These are phyloP conservation scores for Chrysoporthe cubensis DNA, from an alignment of 2,329 filamentous ascomycete genomes.

Conservation along the genomic window DNA sequence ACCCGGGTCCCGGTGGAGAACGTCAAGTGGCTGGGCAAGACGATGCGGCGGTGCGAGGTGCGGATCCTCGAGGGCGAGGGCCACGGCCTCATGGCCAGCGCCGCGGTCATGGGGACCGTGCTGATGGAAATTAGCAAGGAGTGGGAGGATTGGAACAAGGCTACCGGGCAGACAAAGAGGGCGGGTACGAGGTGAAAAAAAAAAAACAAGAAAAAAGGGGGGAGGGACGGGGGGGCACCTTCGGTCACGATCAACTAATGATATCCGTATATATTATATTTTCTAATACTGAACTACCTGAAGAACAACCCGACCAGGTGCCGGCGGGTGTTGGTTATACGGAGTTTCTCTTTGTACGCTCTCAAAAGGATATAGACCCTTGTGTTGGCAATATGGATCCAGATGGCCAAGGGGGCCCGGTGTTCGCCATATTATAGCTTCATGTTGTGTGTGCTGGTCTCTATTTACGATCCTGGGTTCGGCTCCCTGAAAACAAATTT, in stretches of 20 bases:
- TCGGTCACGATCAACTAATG: neutral
- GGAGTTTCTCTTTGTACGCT: neutral
- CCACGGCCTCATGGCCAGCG: constrained; percentile 94
- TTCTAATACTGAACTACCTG: neutral
- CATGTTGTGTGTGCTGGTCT: neutral
- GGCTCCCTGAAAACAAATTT: too few species aligned
- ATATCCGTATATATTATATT: neutral
- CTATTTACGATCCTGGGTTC: too few species aligned
- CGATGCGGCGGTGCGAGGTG: constrained; percentile 92
- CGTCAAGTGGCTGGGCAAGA: constrained; percentile 90
- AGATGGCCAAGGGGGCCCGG: too few species aligned
- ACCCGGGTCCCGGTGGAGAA: constrained; percentile 94
- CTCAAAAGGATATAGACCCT: neutral
- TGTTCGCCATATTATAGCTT: neutral
- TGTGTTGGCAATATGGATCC: too few species aligned
- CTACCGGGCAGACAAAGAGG: constrained; percentile 42
- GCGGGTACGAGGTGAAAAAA: constrained; percentile 16
- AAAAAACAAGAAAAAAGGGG: neutral
- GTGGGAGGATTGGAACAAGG: constrained; percentile 85
- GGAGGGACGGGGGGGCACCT: neutral
- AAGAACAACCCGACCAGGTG: neutral
- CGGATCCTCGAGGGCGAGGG: constrained; percentile 88
- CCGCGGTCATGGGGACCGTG: constrained; percentile 90
- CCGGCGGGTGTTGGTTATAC: neutral
- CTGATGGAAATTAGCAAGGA: constrained; percentile 92